Evolutionary conservation across 2,329 filamentous ascomycete genomes (phyloP).

Genomic region (Raffaelea arxii): DNA sequence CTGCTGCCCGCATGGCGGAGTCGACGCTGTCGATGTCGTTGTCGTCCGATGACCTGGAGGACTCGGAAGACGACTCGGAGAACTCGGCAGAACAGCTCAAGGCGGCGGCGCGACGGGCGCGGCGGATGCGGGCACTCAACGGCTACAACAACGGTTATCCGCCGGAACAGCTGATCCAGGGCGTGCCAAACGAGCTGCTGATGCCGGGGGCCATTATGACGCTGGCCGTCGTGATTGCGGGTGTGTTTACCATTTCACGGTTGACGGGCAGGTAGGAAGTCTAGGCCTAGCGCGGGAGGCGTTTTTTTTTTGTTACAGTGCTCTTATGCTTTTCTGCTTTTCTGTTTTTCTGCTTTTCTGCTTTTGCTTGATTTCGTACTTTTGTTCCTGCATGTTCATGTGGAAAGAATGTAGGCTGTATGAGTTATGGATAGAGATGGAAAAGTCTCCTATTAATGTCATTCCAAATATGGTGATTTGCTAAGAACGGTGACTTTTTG

Average conservation of each 20-base stretch:
- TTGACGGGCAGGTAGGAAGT: slow-evolving; percentile 40
- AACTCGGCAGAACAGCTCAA: slow-evolving; percentile 16
- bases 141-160: slow-evolving; percentile 10
- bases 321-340: background rate
- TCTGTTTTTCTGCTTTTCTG: background rate
- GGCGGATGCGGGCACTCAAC: slow-evolving; percentile 23
- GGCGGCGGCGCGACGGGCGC: slow-evolving; percentile 34
- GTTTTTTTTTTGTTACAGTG: too few species aligned
- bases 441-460: background rate
- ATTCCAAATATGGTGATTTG: background rate
- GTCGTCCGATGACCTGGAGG: slow-evolving; percentile 36
- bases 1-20: slow-evolving; percentile 7
- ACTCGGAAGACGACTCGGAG: slow-evolving; percentile 37
- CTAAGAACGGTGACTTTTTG: too few species aligned
- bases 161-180: slow-evolving; percentile 68
- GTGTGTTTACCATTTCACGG: slow-evolving; percentile 82
- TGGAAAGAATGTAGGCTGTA: background rate
- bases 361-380: background rate
- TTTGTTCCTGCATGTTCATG: background rate
- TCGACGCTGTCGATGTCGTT: too few species aligned
- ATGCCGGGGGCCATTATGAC: slow-evolving; percentile 91
- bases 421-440: background rate
- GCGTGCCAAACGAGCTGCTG: slow-evolving; percentile 88
- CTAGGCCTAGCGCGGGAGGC: too few species aligned
- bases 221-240: slow-evolving; percentile 87